A percentile compares a stretch with the other conserved stretches of the same genome.
Conservation (phyloP, 176 grass and related monocot species). For the Alloteropsis semialata region DNA sequence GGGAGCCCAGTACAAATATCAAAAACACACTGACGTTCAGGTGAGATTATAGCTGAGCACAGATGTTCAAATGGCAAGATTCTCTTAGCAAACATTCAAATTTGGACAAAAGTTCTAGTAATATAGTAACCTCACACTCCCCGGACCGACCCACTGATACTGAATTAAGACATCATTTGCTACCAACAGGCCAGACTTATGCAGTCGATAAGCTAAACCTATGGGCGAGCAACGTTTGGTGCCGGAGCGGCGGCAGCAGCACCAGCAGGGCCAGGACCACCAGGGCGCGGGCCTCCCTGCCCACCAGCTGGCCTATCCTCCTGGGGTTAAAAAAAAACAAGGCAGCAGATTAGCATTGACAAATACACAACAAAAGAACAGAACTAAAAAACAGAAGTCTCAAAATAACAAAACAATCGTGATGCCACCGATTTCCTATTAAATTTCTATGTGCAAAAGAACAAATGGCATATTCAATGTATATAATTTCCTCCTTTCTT, state of each 20-base stretch:
- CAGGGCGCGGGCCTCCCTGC: slow-evolving; percentile 27
- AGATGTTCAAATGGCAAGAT: background rate
- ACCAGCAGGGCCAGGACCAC: slow-evolving; percentile 27
- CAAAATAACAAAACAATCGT: no score
- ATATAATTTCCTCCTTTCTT: no score
- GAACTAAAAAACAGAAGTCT: background rate
- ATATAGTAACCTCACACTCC: background rate
- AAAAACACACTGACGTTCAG: background rate
- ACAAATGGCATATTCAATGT: no score
- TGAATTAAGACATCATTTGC: background rate
- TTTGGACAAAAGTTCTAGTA: background rate
- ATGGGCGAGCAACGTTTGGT: slow-evolving; percentile 36
- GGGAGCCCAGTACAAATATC: background rate
- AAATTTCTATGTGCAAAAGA: no score
- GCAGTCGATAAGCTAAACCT: background rate
- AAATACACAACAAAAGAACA: background rate
- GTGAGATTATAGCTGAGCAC: background rate
- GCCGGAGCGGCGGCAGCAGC: slow-evolving; percentile 13
- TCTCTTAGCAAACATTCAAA: background rate
- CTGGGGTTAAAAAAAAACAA: slow-evolving; percentile 12
- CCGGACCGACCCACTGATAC: background rate
- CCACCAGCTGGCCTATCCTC: slow-evolving; percentile 38
- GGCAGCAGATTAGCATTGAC: background rate
- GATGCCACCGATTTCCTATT: no score
- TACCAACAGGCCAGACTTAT: background rate